Base-by-base conservation (phyloP, 2,329 filamentous ascomycete species). In the Calycina marina region DNA sequence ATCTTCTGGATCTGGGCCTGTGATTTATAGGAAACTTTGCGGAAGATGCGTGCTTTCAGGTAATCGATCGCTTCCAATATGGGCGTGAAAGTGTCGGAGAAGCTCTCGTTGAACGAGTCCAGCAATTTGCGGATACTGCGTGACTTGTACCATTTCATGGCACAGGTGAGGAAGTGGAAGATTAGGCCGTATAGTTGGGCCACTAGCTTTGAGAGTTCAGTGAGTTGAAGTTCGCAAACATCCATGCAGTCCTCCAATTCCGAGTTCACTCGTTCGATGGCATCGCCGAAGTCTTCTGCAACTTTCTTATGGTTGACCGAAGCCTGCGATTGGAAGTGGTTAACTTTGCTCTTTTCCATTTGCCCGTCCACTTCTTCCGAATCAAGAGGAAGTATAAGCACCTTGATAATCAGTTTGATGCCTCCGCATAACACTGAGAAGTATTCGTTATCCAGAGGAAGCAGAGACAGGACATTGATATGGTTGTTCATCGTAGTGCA, bases 371-470 rank as follows among this genome's bases (percentile, higher is more conserved):
- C n/a, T n/a, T n/a, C n/a, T n/a, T n/a, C n/a, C n/a, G n/a, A n/a
- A n/a, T n/a, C n/a, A n/a, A n/a, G n/a, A n/a, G n/a, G n/a, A n/a
- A n/a, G n/a, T n/a, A n/a, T n/a, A n/a, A n/a, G n/a, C n/a, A n/a
- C n/a, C n/a, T n/a, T n/a, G n/a, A n/a, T n/a, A 4, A 51, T 46
- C 6, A 53, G 35, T n/a, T 43, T 48, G 4, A 52, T 25, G 0
- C 38, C 40, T 1, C 50, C 50, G 2, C 47, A 42, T n/a, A 53
- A 52, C 0, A 54, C 34, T 0, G 48, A 51, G 3, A 50, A 42
- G 13, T 53, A 53, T 29, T 53, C 44, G 13, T 44, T 52, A 2
- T 47, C 44, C 4, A 47, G 40, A 0, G 50, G 49, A 0, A 54
- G 41, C 6, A 52, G 30, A n/a, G 48, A 28, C 5, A 54, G 14